Evolutionary conservation across 345 rosid species (phyloP).

Genomic region (Populus alba): DNA sequence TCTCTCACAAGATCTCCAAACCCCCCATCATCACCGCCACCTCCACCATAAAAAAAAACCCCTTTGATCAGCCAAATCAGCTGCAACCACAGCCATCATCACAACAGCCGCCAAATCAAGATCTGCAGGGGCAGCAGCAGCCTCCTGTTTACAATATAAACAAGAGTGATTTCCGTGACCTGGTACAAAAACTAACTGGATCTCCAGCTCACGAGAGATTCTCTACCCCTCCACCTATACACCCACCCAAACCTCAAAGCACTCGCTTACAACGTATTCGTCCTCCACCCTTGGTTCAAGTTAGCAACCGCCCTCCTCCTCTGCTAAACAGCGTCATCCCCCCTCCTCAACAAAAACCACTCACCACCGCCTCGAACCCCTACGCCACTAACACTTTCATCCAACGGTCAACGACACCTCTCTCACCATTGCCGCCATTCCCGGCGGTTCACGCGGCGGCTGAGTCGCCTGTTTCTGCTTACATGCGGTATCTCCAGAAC

Average conservation of each 20-base stretch:
- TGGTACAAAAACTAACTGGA: conserved; percentile 93
- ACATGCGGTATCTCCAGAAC: conserved; percentile 69
- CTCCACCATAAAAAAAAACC: conserved; percentile 26
- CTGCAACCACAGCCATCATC: conserved; percentile 9
- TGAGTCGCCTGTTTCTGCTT: conserved; percentile 69
- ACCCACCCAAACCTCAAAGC: conserved; percentile 66
- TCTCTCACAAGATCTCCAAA: conserved; percentile 84
- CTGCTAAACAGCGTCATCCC: conserved; percentile 37
- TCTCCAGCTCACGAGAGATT: conserved; percentile 80
- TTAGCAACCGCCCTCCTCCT: conserved; percentile 66
- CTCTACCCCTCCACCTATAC: conserved; percentile 72
- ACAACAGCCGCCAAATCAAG: conserved; percentile 21
- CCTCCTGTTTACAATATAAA: conserved; percentile 95
- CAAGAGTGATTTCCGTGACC: conserved; percentile 84
- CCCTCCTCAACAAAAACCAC: conserved; percentile 23
- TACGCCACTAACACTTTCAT: conserved; percentile 23
- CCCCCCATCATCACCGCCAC: conserved; percentile 20
- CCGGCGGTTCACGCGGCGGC: conserved; percentile 67
- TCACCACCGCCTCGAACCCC: conserved; percentile 1
- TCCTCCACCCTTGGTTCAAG: conserved; percentile 78
- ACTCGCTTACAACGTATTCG: conserved; percentile 90
- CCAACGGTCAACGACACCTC: conserved; percentile 45
- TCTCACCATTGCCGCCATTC: conserved; percentile 65
- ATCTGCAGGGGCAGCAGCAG: conserved; percentile 30
- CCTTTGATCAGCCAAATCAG: conserved; percentile 32